Conservation (phyloP, 768 basidiomycete genomes). For the Trametes villosa region DNA sequence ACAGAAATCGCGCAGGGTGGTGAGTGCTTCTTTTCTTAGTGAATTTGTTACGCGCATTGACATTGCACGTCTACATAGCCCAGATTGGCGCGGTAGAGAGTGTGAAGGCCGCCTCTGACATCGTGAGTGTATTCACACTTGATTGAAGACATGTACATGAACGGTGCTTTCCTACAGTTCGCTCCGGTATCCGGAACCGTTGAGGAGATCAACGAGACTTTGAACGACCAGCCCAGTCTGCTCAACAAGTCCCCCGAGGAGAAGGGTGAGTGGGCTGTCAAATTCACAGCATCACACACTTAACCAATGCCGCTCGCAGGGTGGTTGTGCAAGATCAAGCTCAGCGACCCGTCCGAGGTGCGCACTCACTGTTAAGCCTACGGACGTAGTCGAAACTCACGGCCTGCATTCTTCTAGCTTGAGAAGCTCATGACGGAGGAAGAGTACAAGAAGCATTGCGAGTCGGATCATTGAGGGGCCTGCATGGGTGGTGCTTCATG, state of each 20-base stretch:
- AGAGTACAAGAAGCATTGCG: conserved; percentile 70
- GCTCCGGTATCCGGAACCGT: conserved; percentile 91
- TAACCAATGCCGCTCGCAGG: conserved; percentile 50
- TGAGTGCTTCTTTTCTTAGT: conserved; percentile 44
- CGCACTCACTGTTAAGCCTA: conserved; percentile 13
- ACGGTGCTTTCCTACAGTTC: conserved; percentile 53
- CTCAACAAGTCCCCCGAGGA: conserved; percentile 89
- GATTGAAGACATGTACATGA: not conserved
- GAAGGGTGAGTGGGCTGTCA: conserved; percentile 59
- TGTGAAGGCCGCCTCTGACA: conserved; percentile 95
- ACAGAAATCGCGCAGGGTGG: conserved; percentile 71
- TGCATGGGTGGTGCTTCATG: not conserved
- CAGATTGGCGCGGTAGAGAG: conserved; percentile 93
- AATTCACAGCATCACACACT: not conserved
- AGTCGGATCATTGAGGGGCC: conserved; percentile 32
- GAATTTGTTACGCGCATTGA: not conserved
- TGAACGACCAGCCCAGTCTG: conserved; percentile 72
- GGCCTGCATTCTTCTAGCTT: conserved; percentile 47
- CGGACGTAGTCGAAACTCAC: not conserved
- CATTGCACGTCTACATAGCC: conserved; percentile 46
- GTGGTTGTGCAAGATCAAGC: conserved; percentile 94
- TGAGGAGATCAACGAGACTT: conserved; percentile 73
- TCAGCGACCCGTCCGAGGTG: conserved; percentile 80
- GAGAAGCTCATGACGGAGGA: conserved; percentile 73
- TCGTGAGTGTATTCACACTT: conserved; percentile 47